A percentile compares a stretch with the other conserved stretches of the same genome.
These are phyloP conservation scores for Komagataea norvegica DNA, from an alignment of 1,139 yeast genomes.

Conservation along the genomic window DNA sequence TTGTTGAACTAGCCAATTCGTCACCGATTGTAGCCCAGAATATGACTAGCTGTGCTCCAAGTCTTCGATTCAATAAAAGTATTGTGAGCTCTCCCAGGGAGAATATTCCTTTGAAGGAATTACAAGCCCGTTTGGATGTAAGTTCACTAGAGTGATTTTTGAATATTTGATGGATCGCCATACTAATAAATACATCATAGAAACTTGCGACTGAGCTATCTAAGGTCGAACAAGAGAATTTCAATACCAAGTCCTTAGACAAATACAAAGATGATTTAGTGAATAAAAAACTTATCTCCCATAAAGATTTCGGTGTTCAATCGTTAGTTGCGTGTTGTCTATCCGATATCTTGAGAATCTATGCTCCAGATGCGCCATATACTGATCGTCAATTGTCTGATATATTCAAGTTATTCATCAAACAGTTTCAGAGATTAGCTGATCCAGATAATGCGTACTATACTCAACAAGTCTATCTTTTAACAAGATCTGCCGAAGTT, in stretches of 20 bases:
- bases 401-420: slow-evolving; percentile 58
- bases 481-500: slow-evolving; percentile 71
- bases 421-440: slow-evolving; percentile 54
- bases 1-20: not conserved
- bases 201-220: slow-evolving; percentile 58
- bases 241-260: slow-evolving; percentile 43
- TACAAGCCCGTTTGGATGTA: slow-evolving; percentile 38
- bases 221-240: slow-evolving; percentile 54
- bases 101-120: slow-evolving; percentile 56
- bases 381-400: slow-evolving; percentile 57
- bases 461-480: slow-evolving; percentile 59
- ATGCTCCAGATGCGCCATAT: slow-evolving; percentile 92
- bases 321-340: slow-evolving; percentile 70
- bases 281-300: slow-evolving; percentile 53
- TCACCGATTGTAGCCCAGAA: slow-evolving; percentile 10
- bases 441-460: slow-evolving; percentile 62
- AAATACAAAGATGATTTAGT: slow-evolving; percentile 48
- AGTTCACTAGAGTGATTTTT: slow-evolving; percentile 9
- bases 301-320: slow-evolving; percentile 66
- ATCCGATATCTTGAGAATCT: slow-evolving; percentile 69
- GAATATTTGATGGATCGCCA: not conserved
- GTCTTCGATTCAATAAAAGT: slow-evolving; percentile 40
- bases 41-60: slow-evolving; percentile 16
- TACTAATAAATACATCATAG: slow-evolving; percentile 30
- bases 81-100: slow-evolving; percentile 51